phyloP scores from a whole-genome alignment of 495 filamentous ascomycete species.

The Penicillium crystallinum region DNA sequence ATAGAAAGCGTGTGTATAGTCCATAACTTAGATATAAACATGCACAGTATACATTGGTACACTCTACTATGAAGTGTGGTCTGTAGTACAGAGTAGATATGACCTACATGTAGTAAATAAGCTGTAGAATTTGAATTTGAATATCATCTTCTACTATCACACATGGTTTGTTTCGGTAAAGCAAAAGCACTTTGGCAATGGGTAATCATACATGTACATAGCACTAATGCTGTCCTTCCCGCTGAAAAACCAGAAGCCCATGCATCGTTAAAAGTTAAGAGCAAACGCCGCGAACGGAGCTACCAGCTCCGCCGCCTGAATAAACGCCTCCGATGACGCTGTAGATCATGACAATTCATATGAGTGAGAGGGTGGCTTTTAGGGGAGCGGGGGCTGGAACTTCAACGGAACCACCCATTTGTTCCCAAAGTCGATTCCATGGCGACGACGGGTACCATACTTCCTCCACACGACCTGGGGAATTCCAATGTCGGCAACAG shows the following conservation, averaged over 20 bases:
- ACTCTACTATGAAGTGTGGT: no score
- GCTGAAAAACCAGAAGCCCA: neutral
- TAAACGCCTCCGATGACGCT: slow-evolving; percentile 7
- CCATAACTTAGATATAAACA: no score
- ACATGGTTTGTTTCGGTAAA: neutral
- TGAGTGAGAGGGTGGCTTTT: neutral
- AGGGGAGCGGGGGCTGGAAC: slow-evolving; percentile 24
- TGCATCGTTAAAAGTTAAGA: neutral
- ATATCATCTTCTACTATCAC: no score
- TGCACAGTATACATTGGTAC: no score
- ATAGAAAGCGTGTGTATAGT: no score
- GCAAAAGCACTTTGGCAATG: neutral
- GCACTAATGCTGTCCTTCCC: neutral
- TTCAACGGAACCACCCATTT: slow-evolving; percentile 66
- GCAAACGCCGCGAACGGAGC: neutral
- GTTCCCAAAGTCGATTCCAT: slow-evolving; percentile 79
- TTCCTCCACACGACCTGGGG: slow-evolving; percentile 78
- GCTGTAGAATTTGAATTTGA: neutral
- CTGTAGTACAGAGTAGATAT: no score
- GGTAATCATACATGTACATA: slow-evolving; percentile 7
- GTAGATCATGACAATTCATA: slow-evolving; percentile 5
- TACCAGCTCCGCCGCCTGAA: neutral
- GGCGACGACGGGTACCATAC: slow-evolving; percentile 69
- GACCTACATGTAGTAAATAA: neutral
- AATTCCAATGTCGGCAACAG: slow-evolving; percentile 82